Base-by-base conservation (phyloP, 768 basidiomycete genomes). In the Boletus rufocinnamomeus region DNA sequence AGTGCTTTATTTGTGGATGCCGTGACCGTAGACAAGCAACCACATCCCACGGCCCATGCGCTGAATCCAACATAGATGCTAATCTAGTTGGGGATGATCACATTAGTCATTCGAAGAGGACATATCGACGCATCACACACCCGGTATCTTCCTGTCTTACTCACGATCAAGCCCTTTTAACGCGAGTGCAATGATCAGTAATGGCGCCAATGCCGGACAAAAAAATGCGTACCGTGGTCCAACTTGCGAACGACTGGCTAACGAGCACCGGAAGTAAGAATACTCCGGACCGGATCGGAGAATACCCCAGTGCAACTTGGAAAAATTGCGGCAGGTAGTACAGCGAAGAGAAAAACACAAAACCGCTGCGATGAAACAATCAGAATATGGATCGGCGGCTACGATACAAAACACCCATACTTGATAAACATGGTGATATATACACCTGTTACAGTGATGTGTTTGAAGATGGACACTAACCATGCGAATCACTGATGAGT, bases 291-390 rank as follows among this genome's bases (percentile, higher is more conserved):
- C 77, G 81, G 44, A 89, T 83, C 1, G 90, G 85, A 9, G 82
- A 80, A 59, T 82, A 84, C 6, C 84, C 85, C n/a, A 86, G 72
- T 4, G 82, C 86, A 10, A 89, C 82, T 72, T 91, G 89, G 72
- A 89, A 88, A 68, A 83, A 90, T 61, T 88, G 85, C 2, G 91
- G 89, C 0, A 91, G 78, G 64, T 89, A 89, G 69, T 84, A 89
- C 14, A 88, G 67, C 10, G 86, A 80, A 19, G 83, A 86, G 70
- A 81, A 85, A 69, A 84, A 85, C 3, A 85, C 75, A 60, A 85
- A 81, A 27, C 84, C 84, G 50, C 84, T 86, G 57, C 10, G 16
- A 51, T 0, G 13, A 9, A 10, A 14, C 25, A 17, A 35, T 65
- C 55, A 58, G 27, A 16, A 23, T 55, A 10, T 56, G 28, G 23